Conservation (phyloP, 2,329 filamentous ascomycete genomes). For the Phoma sp. region DNA sequence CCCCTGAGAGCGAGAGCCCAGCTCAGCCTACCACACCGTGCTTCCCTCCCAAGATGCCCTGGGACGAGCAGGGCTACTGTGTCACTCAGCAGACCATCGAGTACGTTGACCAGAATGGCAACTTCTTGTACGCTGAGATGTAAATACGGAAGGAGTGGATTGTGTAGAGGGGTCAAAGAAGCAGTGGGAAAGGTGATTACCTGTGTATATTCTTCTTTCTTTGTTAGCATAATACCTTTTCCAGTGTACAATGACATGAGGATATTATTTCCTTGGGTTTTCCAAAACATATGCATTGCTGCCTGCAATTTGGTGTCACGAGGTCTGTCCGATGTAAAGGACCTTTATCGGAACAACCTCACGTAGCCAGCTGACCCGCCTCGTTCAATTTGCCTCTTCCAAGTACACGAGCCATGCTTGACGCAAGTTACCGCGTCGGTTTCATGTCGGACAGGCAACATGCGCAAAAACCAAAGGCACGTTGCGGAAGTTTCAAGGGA, state of each 20-base stretch:
- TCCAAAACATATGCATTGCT: background rate
- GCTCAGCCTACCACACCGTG: conserved; percentile 2
- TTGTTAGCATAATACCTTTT: conserved; percentile 9
- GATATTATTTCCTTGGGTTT: background rate
- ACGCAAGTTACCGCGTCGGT: too few species aligned
- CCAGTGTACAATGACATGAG: background rate
- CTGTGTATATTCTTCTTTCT: conserved; percentile 6
- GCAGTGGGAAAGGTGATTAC: background rate
- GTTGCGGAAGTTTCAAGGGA: too few species aligned
- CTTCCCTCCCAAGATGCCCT: conserved; percentile 24
- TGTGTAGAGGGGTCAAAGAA: background rate
- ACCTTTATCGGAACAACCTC: background rate
- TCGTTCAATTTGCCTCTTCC: background rate
- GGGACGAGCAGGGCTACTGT: conserved; percentile 41
- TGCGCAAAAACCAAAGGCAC: too few species aligned
- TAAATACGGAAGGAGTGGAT: background rate
- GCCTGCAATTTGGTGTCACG: background rate
- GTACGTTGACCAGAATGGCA: conserved; percentile 43
- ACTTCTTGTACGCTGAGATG: conserved; percentile 39
- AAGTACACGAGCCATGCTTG: too few species aligned
- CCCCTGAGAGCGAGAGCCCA: background rate
- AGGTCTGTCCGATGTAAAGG: too few species aligned
- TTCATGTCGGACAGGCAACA: too few species aligned
- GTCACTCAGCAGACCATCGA: conserved; percentile 38
- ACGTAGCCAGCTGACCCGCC: background rate